Evolutionary conservation across 2,329 filamentous ascomycete genomes (phyloP).

Genomic region (Dothideomycetidae sp.): DNA sequence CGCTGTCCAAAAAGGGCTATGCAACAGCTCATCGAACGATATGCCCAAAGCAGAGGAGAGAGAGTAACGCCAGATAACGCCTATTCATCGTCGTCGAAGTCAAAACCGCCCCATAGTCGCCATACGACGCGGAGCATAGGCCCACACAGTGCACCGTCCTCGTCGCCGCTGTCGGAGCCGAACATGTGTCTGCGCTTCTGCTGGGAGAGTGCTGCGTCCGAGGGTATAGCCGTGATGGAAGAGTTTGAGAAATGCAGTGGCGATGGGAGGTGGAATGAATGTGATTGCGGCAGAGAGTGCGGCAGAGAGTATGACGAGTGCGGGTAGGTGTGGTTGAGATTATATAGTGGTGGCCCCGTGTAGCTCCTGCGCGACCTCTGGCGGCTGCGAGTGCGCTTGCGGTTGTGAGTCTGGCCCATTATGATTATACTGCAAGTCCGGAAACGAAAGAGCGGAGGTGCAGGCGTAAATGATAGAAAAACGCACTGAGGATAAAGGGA

Average conservation of each 20-base stretch:
- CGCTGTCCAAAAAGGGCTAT: no score
- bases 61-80: no score
- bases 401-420: constrained; percentile 32
- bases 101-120: constrained; percentile 30
- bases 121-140: constrained; percentile 32
- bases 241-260: no score
- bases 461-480: background rate
- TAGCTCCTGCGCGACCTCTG: constrained; percentile 17
- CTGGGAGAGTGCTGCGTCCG: no score
- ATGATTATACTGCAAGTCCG: constrained; percentile 1
- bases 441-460: constrained; percentile 1
- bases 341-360: no score
- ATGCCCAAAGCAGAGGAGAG: no score
- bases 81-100: constrained; percentile 29
- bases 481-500: background rate
- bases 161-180: constrained; percentile 27
- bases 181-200: constrained; percentile 29
- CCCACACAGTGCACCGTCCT: constrained; percentile 26
- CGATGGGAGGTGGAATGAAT: no score
- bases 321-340: background rate
- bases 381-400: constrained; percentile 29
- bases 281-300: no score
- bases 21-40: no score
- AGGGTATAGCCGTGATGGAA: no score
- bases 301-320: background rate